Base-by-base conservation (phyloP, 202 grass and related monocot genomes). In the Setaria italica region DNA sequence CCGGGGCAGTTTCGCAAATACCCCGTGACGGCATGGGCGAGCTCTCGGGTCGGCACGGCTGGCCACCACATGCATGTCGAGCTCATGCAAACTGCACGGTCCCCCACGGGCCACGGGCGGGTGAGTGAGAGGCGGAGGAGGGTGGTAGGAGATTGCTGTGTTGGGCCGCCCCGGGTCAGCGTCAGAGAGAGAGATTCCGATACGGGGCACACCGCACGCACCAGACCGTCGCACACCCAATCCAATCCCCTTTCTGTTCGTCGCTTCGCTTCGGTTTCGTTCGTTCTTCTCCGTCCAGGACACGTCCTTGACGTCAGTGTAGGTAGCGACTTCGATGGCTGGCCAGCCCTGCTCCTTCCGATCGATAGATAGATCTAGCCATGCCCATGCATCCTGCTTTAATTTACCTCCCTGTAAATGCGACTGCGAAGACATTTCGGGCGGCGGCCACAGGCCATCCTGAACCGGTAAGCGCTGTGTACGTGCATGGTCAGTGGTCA, bases 11-110 rank as follows among this genome's bases (percentile, higher is more conserved):
- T 7, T 5, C 59, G 81, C 20, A 72, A 88, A 88, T 84, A 84
- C 48, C 58, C 34, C 39, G 67, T 43, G 87, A 88, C 75, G 81
- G 81, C 87, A 84, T 66, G 75, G 81, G 59, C 25, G 67, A 7
- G 5, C 6, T 10, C 30, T 0, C 68, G 15, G 37, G 37, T 4
- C 5, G 48, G 17, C 35, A 11, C 19, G 9, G 11, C 79, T 67
- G 77, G 62, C 66, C 80, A 59, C 67, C 63, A 66, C 7, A 56
- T 48, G 77, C 86, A 48, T 10, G 86, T 63, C 80, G 16, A 83
- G 80, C 1, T 79, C 78, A 4, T 60, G 85, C 42, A 72, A 47
- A 7, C 34, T 21, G 74, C 75, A 60, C 33, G 71, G 71, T 32
- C 82, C 71, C 81, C 71, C 46, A 63, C 45, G 45, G 29, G 37